Base-by-base conservation (phyloP, 768 basidiomycete genomes). In the Podaxis pistillaris region DNA sequence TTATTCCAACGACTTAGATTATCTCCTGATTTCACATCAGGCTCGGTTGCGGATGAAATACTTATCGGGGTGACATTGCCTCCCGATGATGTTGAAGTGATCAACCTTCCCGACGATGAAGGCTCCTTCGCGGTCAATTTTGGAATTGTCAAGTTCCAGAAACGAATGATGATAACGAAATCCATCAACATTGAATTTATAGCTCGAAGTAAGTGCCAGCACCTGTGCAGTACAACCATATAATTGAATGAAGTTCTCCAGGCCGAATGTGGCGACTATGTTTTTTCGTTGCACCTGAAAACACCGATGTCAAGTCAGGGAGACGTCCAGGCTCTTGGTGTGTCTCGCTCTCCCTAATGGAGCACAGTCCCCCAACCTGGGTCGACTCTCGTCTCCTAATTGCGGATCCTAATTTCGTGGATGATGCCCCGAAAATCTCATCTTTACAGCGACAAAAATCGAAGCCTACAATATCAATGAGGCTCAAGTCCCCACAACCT, bases 141-240 rank as follows among this genome's bases (percentile, higher is more conserved):
- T 56, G 74, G 74, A 22, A 75, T 87, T 19, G 78, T 81, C 19
- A 78, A 83, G 47, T 91, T 90, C 72, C 87, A 88, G 70, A 86
- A 84, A 66, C 79, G 90, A n/a, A 87, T 92, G 88, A 76, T 84
- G 26, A 81, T 89, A 13, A 79, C 83, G 24, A 82, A 82, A 62
- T 61, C 74, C 19, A 80, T 90, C 41, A 67, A 65, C 5, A 68
- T 89, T 17, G 89, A 91, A 63, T 91, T 91, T 63, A 87, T 91
- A 59, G 88, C 89, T 4, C 70, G 81, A 67, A 75, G 80, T 79
- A 56, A 26, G 75, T 70, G 8, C 33, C 41, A 15, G 54, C 30
- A 19, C 17, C 47, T 62, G 11, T 44, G 61, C 38, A 36, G 19
- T 19, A 33, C 22, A 9, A n/a, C 38, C 8, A 38, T 40, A 19